Percentiles rank a stretch among this genome's conserved stretches.
Evolutionary conservation across 352 stramenopile species (phyloP).

Genomic region (Paralagenidium karlingii): DNA sequence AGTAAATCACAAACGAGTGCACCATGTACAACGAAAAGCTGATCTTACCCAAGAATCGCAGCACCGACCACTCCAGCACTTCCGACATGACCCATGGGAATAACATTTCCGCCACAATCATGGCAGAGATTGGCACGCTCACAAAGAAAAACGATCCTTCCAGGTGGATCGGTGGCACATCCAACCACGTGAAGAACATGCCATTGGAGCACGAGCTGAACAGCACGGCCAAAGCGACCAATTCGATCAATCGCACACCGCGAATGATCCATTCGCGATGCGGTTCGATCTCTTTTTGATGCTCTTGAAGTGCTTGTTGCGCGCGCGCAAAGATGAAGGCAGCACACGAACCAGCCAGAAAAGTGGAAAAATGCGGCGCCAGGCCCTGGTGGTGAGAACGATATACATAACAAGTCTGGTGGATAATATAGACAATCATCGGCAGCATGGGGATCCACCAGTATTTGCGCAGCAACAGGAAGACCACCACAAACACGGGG

Average conservation of each 20-base stretch:
- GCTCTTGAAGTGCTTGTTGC: conserved; percentile 9
- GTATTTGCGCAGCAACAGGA: conserved; percentile 5
- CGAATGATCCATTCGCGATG: conserved; percentile 4
- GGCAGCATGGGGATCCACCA: conserved; percentile 12
- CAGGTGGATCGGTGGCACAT: conserved; percentile 9
- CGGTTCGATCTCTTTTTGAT: conserved; percentile 7
- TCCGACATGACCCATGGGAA: conserved; percentile 14
- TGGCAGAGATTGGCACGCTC: conserved; percentile 9
- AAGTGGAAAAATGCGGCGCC: conserved; percentile 16
- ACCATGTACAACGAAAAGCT: conserved; percentile 32
- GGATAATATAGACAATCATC: conserved; percentile 10
- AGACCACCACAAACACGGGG: conserved; percentile 1
- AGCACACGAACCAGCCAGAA: conserved; percentile 20
- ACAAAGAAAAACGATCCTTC: conserved; percentile 15
- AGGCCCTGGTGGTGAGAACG: conserved; percentile 14
- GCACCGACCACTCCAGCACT: conserved; percentile 22
- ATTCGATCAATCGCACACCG: conserved; percentile 10
- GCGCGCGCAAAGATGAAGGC: conserved; percentile 17
- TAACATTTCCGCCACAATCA: conserved; percentile 25
- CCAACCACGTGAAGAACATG: conserved; percentile 20
- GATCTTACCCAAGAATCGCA: conserved; percentile 24
- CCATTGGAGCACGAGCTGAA: conserved; percentile 14
- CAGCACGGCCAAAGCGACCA: conserved; percentile 8
- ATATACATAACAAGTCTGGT: conserved; percentile 8
- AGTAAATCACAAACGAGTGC: conserved; percentile 23